Conservation (phyloP, 2,329 filamentous ascomycete species). For the Ascochyta rabiei region DNA sequence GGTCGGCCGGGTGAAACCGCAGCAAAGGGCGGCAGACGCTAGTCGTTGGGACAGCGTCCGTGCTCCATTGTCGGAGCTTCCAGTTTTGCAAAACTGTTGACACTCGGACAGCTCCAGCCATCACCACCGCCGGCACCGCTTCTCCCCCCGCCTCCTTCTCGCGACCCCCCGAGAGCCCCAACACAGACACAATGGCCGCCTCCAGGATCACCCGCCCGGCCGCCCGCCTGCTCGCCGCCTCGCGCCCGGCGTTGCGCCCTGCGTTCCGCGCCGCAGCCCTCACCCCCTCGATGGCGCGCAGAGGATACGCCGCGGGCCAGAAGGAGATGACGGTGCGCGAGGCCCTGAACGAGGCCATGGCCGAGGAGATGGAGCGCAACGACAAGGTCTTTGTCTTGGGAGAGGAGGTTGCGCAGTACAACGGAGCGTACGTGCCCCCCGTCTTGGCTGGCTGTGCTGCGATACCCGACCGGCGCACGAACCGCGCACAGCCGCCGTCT, state of each 20-base stretch:
- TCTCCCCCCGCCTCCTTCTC: conserved; percentile 29
- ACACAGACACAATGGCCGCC: conserved; percentile 59
- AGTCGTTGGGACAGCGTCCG: conserved; percentile 2
- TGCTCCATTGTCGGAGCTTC: conserved; percentile 4
- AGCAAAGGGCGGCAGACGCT: not conserved
- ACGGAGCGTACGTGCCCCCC: conserved; percentile 73
- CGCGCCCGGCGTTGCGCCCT: conserved; percentile 59
- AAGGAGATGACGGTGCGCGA: conserved; percentile 98
- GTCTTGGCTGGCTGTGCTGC: conserved; percentile 9
- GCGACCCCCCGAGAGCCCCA: conserved; percentile 22
- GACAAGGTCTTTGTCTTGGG: conserved; percentile 94
- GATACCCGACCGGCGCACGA: conserved; percentile 1
- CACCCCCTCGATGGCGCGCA: conserved; percentile 55
- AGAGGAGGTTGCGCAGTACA: conserved; percentile 99
- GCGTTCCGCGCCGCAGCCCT: conserved; percentile 57
- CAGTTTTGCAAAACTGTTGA: conserved; percentile 7
- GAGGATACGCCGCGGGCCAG: conserved; percentile 66
- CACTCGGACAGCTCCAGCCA: conserved; percentile 25
- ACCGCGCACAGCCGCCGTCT: not conserved
- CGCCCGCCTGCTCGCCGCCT: conserved; percentile 65
- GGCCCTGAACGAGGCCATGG: conserved; percentile 95
- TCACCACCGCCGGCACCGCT: conserved; percentile 34
- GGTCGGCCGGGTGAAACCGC: conserved; percentile 12
- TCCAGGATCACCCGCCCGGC: conserved; percentile 69
- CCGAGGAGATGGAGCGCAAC: conserved; percentile 94